Conservation (phyloP, 2,329 filamentous ascomycete genomes). For the Lachnellula arida region DNA sequence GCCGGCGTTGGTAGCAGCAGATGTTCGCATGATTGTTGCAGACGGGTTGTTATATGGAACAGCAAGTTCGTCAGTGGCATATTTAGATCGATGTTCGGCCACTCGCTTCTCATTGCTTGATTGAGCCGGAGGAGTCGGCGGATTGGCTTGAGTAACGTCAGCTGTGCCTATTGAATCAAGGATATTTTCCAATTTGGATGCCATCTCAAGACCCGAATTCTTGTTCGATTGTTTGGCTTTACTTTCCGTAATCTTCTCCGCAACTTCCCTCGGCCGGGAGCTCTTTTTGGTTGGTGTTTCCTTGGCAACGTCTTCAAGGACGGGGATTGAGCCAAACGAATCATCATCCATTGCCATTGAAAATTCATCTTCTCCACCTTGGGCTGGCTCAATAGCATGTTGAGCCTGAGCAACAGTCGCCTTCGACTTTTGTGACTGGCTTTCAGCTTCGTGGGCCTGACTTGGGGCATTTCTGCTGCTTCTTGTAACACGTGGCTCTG, state of each 20-base stretch:
- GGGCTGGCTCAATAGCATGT: background rate
- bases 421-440: background rate
- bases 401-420: background rate
- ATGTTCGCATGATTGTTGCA: background rate
- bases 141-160: background rate
- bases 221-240: background rate
- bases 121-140: background rate
- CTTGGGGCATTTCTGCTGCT: background rate
- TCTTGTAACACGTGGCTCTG: constrained; percentile 1
- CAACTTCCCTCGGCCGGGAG: background rate
- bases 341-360: background rate
- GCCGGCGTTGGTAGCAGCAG: background rate
- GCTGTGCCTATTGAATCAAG: background rate
- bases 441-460: background rate
- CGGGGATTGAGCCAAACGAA: background rate
- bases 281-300: background rate
- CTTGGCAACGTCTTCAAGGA: background rate
- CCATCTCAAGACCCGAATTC: background rate
- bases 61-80: background rate
- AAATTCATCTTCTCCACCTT: background rate
- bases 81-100: background rate
- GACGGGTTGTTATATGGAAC: too few relatives aligned
- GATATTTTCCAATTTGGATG: background rate
- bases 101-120: background rate
- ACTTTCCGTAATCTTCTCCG: background rate